A percentile compares a stretch with the other conserved stretches of the same genome.
phyloP scores from a whole-genome alignment of 2,329 filamentous ascomycete species.

The Lecanicillium sp. region DNA sequence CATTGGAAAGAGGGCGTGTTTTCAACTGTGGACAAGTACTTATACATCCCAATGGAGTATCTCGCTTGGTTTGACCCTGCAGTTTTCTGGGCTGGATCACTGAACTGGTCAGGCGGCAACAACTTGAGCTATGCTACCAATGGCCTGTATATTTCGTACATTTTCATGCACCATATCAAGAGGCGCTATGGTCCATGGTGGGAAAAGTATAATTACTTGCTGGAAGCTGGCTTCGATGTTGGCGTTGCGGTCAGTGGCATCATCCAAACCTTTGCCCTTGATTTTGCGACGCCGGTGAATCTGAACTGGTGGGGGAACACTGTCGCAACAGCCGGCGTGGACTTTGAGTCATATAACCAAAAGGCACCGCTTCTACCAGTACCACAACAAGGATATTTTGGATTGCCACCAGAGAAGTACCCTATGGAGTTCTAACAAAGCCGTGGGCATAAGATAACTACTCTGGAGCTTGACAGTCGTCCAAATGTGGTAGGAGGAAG shows the following conservation, averaged over 20 bases:
- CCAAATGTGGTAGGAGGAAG: no score
- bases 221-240: slow-evolving; percentile 33
- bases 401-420: slow-evolving; percentile 18
- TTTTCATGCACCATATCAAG: slow-evolving; percentile 36
- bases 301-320: slow-evolving; percentile 38
- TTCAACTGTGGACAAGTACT: slow-evolving; percentile 23
- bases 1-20: slow-evolving; percentile 23
- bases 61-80: slow-evolving; percentile 34
- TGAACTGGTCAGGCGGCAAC: slow-evolving; percentile 34
- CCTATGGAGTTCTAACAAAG: no score
- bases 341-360: slow-evolving; percentile 16
- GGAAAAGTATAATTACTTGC: slow-evolving; percentile 39
- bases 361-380: slow-evolving; percentile 14
- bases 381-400: slow-evolving; percentile 18
- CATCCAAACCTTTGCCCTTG: slow-evolving; percentile 35
- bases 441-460: no score
- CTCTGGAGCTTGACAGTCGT: no score
- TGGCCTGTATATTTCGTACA: slow-evolving; percentile 29
- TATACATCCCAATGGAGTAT: slow-evolving; percentile 29
- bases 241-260: slow-evolving; percentile 34
- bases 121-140: slow-evolving; percentile 36
- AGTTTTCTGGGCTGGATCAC: slow-evolving; percentile 31
- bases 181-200: slow-evolving; percentile 32
- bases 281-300: slow-evolving; percentile 24
- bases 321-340: slow-evolving; percentile 11